phyloP scores from a whole-genome alignment of 116 monocot genomes.

The Phalaenopsis hybrid region DNA sequence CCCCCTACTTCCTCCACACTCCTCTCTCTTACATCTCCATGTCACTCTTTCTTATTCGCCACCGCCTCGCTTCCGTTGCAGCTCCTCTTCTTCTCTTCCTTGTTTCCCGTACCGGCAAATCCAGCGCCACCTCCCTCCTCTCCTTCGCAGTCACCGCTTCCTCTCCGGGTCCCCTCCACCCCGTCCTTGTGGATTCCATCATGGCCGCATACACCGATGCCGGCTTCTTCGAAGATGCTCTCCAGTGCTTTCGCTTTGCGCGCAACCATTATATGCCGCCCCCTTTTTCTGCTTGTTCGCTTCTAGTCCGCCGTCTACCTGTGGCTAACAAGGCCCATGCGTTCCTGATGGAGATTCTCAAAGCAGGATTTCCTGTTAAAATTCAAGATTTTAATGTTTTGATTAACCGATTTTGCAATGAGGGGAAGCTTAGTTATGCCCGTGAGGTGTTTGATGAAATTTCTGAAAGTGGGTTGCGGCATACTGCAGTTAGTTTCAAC shows the following conservation, averaged over 20 bases:
- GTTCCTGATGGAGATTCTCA: constrained; percentile 48
- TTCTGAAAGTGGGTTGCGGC: constrained; percentile 10
- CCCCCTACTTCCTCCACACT: constrained; percentile 56
- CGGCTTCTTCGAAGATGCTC: constrained; percentile 52
- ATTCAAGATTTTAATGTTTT: constrained; percentile 42
- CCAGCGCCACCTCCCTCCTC: constrained; percentile 46
- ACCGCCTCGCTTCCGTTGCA: constrained; percentile 27
- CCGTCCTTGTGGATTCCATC: constrained; percentile 30
- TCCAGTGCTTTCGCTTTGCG: constrained; percentile 47
- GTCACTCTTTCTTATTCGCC: constrained; percentile 49
- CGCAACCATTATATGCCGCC: constrained; percentile 13
- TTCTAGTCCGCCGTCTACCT: constrained; percentile 24
- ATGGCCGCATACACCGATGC: constrained; percentile 26
- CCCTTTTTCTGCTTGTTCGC: constrained; percentile 17
- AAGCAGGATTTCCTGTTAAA: constrained; percentile 38
- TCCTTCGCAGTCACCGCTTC: constrained; percentile 20
- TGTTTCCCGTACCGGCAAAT: constrained; percentile 53
- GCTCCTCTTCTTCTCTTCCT: constrained; percentile 44
- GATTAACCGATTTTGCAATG: constrained; percentile 47
- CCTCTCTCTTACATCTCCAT: constrained; percentile 60
- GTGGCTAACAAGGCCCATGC: constrained; percentile 22
- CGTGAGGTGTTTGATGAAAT: constrained; percentile 44
- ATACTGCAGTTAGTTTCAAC: constrained; percentile 60
- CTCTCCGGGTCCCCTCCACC: constrained; percentile 11
- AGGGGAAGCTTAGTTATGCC: constrained; percentile 33